Base-by-base conservation (phyloP, 768 basidiomycete species). In the Tulasnella sp. region DNA sequence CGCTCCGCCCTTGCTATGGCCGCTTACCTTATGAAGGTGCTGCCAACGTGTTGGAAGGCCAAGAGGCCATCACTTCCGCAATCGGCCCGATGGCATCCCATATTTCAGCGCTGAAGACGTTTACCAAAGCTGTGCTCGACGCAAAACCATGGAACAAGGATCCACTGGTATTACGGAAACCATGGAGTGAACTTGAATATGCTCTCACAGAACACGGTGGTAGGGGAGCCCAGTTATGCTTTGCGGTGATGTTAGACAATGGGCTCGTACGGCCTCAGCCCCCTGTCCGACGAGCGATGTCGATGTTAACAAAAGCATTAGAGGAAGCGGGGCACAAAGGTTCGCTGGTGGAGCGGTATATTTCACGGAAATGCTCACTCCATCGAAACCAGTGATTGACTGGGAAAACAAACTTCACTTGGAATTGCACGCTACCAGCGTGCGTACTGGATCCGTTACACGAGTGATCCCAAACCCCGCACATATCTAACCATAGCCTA, bases 11-110 rank as follows among this genome's bases (percentile, higher is more conserved):
- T 0, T 91, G 90, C 19, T 91, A 86, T 79, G 85, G 87, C 49
- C 88, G 93, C 31, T 82, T 93, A 2, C 93, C 93, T 0, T 93
- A 91, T 80, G 83, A 84, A n/a, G 89, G 90, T 29, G 87, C 88
- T 6, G 83, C 86, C 3, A 93, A 91, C 81, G 87, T 89, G 1
- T 80, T 89, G 36, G 87, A 90, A 81, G 93, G 93, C 29, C 89
- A 91, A 80, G 92, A 93, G 77, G 88, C 90, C 19, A 80, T 92
- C 36, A 84, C 84, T 4, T 92, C 92, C 2, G 91, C 93, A 37
- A 85, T 94, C 14, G 94, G 94, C 0, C 94, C 94, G 6, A 84
- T 94, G 71, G 84, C 88, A 1, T 84, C 83, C 58, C 88, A 88
- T 40, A 78, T 93, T 68, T 83, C 81, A 12, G 91, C 87, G n/a